Percentiles rank a stretch among this genome's conserved stretches.
Evolutionary conservation across 2,329 filamentous ascomycete genomes (phyloP).

Genomic region (Phaeosphaeriaceae sp.): DNA sequence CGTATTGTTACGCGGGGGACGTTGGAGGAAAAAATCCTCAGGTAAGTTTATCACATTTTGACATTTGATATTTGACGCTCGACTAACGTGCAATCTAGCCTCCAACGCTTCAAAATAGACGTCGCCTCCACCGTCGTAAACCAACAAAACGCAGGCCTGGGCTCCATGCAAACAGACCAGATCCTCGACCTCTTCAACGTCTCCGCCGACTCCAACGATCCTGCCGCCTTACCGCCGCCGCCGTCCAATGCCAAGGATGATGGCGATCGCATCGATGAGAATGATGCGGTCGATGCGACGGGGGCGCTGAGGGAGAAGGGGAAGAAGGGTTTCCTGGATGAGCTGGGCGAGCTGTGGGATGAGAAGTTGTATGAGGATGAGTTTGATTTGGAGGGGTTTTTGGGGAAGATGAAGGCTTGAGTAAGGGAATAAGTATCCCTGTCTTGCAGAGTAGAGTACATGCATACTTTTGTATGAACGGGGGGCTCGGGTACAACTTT

Average conservation of each 20-base stretch:
- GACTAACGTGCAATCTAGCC: slow-evolving; percentile 58
- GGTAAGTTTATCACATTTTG: too few relatives aligned
- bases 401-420: slow-evolving; percentile 82
- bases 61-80: too few relatives aligned
- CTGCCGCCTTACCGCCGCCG: slow-evolving; percentile 61
- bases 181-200: slow-evolving; percentile 96
- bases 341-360: slow-evolving; percentile 95
- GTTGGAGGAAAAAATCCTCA: slow-evolving; percentile 96
- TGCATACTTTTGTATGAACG: too few relatives aligned
- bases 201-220: slow-evolving; percentile 55
- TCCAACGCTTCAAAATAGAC: slow-evolving; percentile 99
- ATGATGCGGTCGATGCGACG: slow-evolving; percentile 79
- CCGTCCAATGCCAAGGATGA: slow-evolving; percentile 69
- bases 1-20: slow-evolving; percentile 95
- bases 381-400: slow-evolving; percentile 92
- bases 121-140: slow-evolving; percentile 98
- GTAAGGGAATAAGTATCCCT: too few relatives aligned
- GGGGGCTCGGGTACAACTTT: too few relatives aligned
- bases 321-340: slow-evolving; percentile 95
- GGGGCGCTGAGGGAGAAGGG: slow-evolving; percentile 93
- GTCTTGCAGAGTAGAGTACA: too few relatives aligned
- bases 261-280: slow-evolving; percentile 74
- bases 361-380: slow-evolving; percentile 98
- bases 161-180: slow-evolving; percentile 97
- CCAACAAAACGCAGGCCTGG: slow-evolving; percentile 94